Evolutionary conservation across 1,284 basidiomycete genomes (phyloP), one percentile per base, ranked within the genome.

Genomic region (Inonotus hispidus): DNA sequence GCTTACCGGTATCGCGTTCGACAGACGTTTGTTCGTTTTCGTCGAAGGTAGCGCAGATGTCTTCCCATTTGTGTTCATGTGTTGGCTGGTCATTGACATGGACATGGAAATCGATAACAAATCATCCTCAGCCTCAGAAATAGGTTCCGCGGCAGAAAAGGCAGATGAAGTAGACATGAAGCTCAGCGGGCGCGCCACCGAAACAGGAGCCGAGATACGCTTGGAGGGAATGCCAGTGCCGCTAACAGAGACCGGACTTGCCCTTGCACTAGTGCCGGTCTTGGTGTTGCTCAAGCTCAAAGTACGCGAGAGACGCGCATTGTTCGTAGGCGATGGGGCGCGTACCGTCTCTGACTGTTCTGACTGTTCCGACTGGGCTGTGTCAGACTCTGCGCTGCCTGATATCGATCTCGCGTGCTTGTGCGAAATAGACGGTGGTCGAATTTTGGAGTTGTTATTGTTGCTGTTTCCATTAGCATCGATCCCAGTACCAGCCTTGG

Each of bases 31-130:
- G 39, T 56, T 50, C 39, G 56, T 61, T 37, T 56, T 50, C 32
- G 55, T 47, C 19, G 58, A 37, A 27, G 63, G 56, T 13, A 60
- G 59, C 16, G 67, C 47, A 19, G 68, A 68, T 3, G 69, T 69
- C 45, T 67, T 68, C 57, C 61, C 56, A 32, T 53, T 53, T 2
- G 21, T 58, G 7, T 27, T 43, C 41, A 43, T 7, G 2, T 1
- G 37, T 39, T 38, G 19, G n/a, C 39, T 53, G 5, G 47, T 25
- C 23, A 49, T 46, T 10, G 41, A 43, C 41, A 38, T 35, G 32
- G 53, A 54, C 23, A 38, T 43, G 4, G 41, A 43, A 16, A 43
- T 5, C 41, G 19, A 43, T 16, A n/a, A 16, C 41, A n/a, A 16
- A 19, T 43, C 41, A 16, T 43, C 41, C 2, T 43, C 41, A 14